Conservation (phyloP, 805 yeast genomes). For the Yamadazyma tumulicola region DNA sequence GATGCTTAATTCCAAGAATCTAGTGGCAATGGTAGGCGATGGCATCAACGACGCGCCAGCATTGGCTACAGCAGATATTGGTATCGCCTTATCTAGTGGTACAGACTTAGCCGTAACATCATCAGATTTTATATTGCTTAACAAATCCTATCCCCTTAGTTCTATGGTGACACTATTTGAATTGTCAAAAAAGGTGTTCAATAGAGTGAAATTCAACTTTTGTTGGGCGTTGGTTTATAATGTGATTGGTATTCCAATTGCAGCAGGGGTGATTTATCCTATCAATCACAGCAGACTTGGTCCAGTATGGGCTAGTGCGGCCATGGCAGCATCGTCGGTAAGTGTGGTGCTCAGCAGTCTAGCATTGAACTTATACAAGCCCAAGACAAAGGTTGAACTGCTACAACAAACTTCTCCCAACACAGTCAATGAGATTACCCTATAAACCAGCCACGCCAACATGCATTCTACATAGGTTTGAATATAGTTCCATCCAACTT, state of each 20-base stretch:
- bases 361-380: constrained; percentile 46
- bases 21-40: constrained; percentile 79
- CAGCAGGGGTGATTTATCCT: constrained; percentile 66
- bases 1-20: constrained; percentile 20
- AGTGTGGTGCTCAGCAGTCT: constrained; percentile 58
- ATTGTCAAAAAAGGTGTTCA: constrained; percentile 47
- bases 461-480: constrained; percentile 8
- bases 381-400: constrained; percentile 23
- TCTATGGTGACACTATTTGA: constrained; percentile 55
- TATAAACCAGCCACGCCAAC: background rate
- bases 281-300: constrained; percentile 48
- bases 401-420: constrained; percentile 7
- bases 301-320: constrained; percentile 68
- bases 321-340: constrained; percentile 59
- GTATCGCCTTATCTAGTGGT: constrained; percentile 73
- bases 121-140: constrained; percentile 65
- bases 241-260: constrained; percentile 56
- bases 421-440: constrained; percentile 11
- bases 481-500: constrained; percentile 47
- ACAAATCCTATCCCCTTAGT: constrained; percentile 48
- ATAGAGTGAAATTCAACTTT: constrained; percentile 54
- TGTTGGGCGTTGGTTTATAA: constrained; percentile 60
- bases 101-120: constrained; percentile 74
- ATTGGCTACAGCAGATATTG: constrained; percentile 69
- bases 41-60: constrained; percentile 87